Evolutionary conservation across 1,284 basidiomycete genomes (phyloP).

Genomic region (Naganishia cerealis): DNA sequence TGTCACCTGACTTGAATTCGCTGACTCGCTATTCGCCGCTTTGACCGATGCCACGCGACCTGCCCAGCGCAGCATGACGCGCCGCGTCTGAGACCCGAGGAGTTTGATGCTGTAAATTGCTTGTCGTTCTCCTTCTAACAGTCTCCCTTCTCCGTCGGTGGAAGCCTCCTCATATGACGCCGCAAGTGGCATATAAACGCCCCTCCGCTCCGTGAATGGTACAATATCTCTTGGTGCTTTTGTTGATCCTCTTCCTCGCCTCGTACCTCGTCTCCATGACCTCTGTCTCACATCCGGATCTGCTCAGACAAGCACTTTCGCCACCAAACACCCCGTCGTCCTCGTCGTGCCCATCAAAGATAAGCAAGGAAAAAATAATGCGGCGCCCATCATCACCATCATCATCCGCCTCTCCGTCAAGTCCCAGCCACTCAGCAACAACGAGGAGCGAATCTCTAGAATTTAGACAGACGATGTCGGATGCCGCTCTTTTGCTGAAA

Average conservation of each 20-base stretch:
- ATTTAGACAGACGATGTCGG: slow-evolving; percentile 24
- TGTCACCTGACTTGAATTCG: not conserved
- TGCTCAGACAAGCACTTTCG: not conserved
- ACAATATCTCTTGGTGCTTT: slow-evolving; percentile 6
- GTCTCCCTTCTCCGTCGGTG: not conserved
- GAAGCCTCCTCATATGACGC: not conserved
- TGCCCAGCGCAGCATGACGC: not conserved
- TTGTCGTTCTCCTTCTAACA: not conserved
- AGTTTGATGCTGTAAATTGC: not conserved
- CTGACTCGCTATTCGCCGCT: slow-evolving; percentile 7
- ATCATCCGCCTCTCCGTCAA: not conserved
- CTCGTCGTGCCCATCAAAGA: not conserved
- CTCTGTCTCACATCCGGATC: not conserved
- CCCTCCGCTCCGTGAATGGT: slow-evolving; percentile 1
- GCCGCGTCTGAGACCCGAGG: slow-evolving; percentile 7
- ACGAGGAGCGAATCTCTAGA: slow-evolving; percentile 5
- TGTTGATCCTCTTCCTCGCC: not conserved
- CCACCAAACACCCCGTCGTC: not conserved
- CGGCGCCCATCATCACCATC: not conserved
- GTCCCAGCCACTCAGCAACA: slow-evolving; percentile 3
- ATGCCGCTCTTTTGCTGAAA: slow-evolving; percentile 41
- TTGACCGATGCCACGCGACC: slow-evolving; percentile 3
- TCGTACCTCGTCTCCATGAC: not conserved
- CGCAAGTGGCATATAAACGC: not conserved
- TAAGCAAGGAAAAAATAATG: not conserved